Evolutionary conservation across 257 asterid genomes (phyloP).

Genomic region (Solanum infundibuliforme): DNA sequence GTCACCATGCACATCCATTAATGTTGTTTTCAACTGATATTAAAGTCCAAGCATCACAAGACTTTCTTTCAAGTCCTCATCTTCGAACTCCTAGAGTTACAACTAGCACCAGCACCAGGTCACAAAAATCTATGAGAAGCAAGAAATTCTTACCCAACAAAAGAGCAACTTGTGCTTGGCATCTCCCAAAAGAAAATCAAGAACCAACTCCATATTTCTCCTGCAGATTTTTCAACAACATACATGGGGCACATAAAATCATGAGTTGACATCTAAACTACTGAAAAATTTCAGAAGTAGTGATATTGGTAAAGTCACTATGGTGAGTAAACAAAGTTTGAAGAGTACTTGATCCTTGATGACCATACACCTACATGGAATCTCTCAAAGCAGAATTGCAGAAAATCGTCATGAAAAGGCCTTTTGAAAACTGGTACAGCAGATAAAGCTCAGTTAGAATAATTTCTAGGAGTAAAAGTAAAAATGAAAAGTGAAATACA

Average conservation of each 20-base stretch:
- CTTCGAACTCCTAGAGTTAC: neutral
- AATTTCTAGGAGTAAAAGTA: neutral
- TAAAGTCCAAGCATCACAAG: neutral
- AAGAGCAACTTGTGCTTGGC: constrained; percentile 50
- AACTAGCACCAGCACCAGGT: neutral
- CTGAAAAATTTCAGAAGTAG: neutral
- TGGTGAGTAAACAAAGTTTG: constrained; percentile 16
- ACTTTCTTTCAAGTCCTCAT: neutral
- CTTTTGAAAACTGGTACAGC: constrained; percentile 67
- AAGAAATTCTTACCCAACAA: constrained; percentile 54
- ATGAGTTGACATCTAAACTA: neutral
- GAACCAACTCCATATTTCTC: constrained; percentile 52
- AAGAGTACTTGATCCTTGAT: constrained; percentile 65
- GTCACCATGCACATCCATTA: neutral
- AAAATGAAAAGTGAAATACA: constrained; percentile 4
- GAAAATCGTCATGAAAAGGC: constrained; percentile 71
- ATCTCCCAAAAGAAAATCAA: constrained; percentile 58
- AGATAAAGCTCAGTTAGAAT: constrained; percentile 15
- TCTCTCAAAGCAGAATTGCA: constrained; percentile 69
- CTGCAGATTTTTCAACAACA: constrained; percentile 37
- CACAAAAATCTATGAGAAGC: neutral
- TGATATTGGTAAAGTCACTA: neutral
- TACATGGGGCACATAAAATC: neutral
- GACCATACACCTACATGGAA: constrained; percentile 82
- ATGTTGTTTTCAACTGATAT: neutral